A percentile compares a stretch with the other conserved stretches of the same genome.
These are phyloP conservation scores for Discostella stelligeroides DNA, from an alignment of 108 stramenopile genomes.

Conservation along the genomic window DNA sequence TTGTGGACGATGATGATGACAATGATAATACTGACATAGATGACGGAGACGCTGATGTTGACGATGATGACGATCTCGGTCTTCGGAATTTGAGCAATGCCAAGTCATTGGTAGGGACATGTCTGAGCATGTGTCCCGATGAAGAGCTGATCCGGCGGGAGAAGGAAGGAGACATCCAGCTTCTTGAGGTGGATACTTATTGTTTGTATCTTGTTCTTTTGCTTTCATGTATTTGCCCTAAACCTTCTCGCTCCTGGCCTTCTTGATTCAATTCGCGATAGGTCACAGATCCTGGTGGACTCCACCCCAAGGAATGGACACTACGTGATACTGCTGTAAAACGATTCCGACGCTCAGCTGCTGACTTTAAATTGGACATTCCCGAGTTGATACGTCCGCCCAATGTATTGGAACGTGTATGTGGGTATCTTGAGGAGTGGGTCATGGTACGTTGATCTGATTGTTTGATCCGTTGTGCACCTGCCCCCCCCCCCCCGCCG, in stretches of 20 bases:
- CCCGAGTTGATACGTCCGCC: conserved; percentile 88
- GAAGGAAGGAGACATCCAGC: conserved; percentile 82
- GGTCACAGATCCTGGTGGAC: conserved; percentile 65
- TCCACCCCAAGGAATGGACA: conserved; percentile 83
- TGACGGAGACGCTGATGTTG: conserved; percentile 2
- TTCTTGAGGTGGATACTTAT: conserved; percentile 55
- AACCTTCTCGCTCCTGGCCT: not conserved
- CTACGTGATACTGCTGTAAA: conserved; percentile 82
- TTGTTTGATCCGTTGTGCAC: not conserved
- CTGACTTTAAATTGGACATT: conserved; percentile 86
- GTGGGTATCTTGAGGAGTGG: conserved; percentile 88
- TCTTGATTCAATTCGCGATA: not conserved
- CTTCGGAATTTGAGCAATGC: conserved; percentile 52
- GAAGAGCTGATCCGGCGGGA: conserved; percentile 81
- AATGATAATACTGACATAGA: conserved; percentile 1
- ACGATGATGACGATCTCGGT: conserved; percentile 32
- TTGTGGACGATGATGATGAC: conserved; percentile 14
- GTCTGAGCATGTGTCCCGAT: conserved; percentile 81
- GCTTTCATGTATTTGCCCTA: not conserved
- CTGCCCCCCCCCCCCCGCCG: not conserved
- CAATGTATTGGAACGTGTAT: conserved; percentile 75
- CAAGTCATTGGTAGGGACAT: conserved; percentile 71
- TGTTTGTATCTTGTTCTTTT: not conserved
- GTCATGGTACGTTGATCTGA: conserved; percentile 68
- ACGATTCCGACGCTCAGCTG: conserved; percentile 88